Evolutionary conservation across 2,329 filamentous ascomycete genomes (phyloP).

Genomic region (Neofusicoccum ribis): DNA sequence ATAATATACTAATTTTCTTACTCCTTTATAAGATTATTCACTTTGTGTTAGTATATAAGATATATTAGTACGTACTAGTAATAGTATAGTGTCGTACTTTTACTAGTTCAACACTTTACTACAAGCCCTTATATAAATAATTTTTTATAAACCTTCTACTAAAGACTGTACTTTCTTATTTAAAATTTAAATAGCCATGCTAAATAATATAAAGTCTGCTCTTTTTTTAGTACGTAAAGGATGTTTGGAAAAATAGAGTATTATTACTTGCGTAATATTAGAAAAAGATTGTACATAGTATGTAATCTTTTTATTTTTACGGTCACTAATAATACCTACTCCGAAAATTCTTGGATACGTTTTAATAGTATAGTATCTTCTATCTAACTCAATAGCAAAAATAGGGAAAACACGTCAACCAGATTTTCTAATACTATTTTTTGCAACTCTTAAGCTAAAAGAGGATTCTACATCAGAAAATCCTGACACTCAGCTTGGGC

Average conservation of each 20-base stretch:
- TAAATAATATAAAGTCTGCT: conserved; percentile 13
- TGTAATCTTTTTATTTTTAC: not conserved
- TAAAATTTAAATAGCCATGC: conserved; percentile 1
- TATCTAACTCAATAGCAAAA: conserved; percentile 8
- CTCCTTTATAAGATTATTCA: no score
- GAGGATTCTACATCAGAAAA: no score
- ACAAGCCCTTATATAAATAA: conserved; percentile 14
- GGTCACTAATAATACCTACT: not conserved
- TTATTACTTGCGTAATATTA: conserved; percentile 12
- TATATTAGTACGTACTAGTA: no score
- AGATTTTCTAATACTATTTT: no score
- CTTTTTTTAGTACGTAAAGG: conserved; percentile 8
- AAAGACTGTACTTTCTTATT: conserved; percentile 13
- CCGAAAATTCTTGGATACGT: conserved; percentile 13
- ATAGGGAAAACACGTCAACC: no score
- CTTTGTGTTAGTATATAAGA: no score
- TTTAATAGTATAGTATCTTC: conserved; percentile 6
- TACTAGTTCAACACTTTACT: no score
- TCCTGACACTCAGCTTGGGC: no score
- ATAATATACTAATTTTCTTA: no score
- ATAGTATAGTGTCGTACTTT: no score
- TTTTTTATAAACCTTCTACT: conserved; percentile 8
- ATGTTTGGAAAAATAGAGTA: conserved; percentile 8
- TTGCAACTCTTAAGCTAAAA: no score
- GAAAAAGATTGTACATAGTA: conserved; percentile 7